Percentiles rank a stretch among this genome's conserved stretches.
These are phyloP conservation scores for Fusarium pilosicola DNA, from an alignment of 2,329 filamentous ascomycete species.

Conservation along the genomic window DNA sequence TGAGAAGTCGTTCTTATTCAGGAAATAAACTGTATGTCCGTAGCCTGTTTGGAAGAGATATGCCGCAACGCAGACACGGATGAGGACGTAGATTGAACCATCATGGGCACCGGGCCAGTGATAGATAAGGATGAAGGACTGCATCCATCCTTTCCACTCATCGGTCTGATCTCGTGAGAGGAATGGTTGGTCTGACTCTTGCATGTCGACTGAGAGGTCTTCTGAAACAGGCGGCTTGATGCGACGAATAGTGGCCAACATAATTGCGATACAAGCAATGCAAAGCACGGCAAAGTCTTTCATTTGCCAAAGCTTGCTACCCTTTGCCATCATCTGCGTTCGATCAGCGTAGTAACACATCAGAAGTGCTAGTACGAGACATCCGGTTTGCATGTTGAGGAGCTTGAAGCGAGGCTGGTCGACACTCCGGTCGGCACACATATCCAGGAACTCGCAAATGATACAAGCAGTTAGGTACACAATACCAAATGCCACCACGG, in stretches of 20 bases:
- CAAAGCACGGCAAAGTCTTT: slow-evolving; percentile 31
- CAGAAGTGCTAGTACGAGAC: slow-evolving; percentile 34
- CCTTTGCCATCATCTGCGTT: slow-evolving; percentile 44
- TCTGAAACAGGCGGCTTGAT: neutral
- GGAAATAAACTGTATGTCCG: slow-evolving; percentile 68
- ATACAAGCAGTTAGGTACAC: slow-evolving; percentile 27
- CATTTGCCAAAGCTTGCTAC: slow-evolving; percentile 4
- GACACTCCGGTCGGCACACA: neutral
- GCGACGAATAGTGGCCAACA: slow-evolving; percentile 22
- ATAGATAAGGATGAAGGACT: slow-evolving; percentile 62
- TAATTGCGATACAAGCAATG: neutral
- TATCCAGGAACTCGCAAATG: slow-evolving; percentile 17
- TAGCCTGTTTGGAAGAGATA: slow-evolving; percentile 72
- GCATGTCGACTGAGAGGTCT: neutral
- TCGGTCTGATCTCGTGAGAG: slow-evolving; percentile 57
- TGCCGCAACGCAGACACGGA: slow-evolving; percentile 63
- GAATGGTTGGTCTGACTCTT: neutral
- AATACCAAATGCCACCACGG: slow-evolving; percentile 28
- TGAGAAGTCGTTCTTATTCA: slow-evolving; percentile 66
- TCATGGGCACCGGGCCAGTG: slow-evolving; percentile 64
- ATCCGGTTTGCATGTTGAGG: slow-evolving; percentile 37
- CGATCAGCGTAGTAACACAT: slow-evolving; percentile 43
- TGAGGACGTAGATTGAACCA: slow-evolving; percentile 60
- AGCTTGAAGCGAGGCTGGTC: slow-evolving; percentile 1
- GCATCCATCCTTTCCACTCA: slow-evolving; percentile 75